Conservation (phyloP, 2,329 filamentous ascomycete species). For the Venturia carpophila region DNA sequence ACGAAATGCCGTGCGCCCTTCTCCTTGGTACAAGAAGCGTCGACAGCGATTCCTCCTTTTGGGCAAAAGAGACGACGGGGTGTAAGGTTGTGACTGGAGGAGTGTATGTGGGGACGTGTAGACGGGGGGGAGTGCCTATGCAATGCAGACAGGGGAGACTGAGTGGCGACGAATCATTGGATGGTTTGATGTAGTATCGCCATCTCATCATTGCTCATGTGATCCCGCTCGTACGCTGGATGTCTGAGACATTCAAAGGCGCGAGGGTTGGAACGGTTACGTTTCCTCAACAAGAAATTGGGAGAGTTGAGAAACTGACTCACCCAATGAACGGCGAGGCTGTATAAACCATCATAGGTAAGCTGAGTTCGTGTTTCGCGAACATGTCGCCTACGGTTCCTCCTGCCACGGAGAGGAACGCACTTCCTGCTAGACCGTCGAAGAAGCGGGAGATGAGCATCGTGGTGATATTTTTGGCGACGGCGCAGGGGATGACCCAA, state of each 20-base stretch:
- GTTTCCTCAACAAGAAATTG: background rate
- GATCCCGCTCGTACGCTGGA: background rate
- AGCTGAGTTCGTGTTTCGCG: constrained; percentile 56
- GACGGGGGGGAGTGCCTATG: background rate
- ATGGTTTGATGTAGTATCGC: background rate
- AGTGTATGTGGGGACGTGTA: background rate
- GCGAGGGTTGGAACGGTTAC: background rate
- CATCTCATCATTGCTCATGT: constrained; percentile 4
- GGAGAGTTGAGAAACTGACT: constrained; percentile 16
- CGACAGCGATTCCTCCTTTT: background rate
- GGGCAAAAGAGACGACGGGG: constrained; percentile 10
- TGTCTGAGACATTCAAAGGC: background rate
- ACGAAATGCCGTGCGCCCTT: background rate
- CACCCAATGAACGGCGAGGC: constrained; percentile 44
- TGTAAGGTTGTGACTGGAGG: constrained; percentile 7
- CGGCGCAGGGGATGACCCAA: constrained; percentile 73
- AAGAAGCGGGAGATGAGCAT: constrained; percentile 74
- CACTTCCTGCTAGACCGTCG: constrained; percentile 59
- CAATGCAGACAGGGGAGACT: constrained; percentile 9
- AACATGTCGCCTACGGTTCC: constrained; percentile 82
- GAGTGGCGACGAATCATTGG: background rate
- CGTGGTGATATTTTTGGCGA: constrained; percentile 72
- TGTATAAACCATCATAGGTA: constrained; percentile 72
- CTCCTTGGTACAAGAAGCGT: background rate
- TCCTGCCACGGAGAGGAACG: constrained; percentile 62